These are phyloP conservation scores for Boletus vermiculosoides DNA, from an alignment of 768 basidiomycete species.

Conservation along the genomic window DNA sequence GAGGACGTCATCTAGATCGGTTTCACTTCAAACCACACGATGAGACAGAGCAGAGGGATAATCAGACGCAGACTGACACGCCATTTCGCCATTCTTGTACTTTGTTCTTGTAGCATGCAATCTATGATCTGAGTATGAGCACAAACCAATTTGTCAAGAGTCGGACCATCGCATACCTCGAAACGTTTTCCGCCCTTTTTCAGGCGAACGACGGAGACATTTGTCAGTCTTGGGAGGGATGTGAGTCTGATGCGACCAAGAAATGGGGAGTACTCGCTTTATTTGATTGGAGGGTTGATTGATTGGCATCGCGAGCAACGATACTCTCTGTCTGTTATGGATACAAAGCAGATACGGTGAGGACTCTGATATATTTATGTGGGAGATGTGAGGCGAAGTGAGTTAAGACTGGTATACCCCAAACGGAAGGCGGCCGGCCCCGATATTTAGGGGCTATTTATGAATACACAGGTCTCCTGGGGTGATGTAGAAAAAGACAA, in stretches of 20 bases:
- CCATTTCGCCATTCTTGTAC: conserved; percentile 95
- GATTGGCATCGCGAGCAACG: conserved; percentile 39
- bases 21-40: conserved; percentile 58
- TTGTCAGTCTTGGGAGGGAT: conserved; percentile 70
- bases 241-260: conserved; percentile 1
- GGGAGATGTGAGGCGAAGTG: not conserved
- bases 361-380: not conserved
- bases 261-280: conserved; percentile 48
- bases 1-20: conserved; percentile 89
- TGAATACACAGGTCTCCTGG: not conserved
- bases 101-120: conserved; percentile 99
- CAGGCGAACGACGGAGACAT: conserved; percentile 92
- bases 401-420: not conserved
- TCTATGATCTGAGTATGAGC: conserved; percentile 41
- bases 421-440: conserved; percentile 5
- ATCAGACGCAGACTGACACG: conserved; percentile 52
- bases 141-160: not conserved
- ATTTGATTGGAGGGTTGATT: conserved; percentile 90
- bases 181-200: conserved; percentile 98
- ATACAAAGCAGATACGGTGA: not conserved
- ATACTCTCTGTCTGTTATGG: not conserved
- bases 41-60: not conserved
- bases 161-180: conserved; percentile 54
- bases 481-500: not conserved
- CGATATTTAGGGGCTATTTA: conserved; percentile 20